Conservation (phyloP, 805 yeast species). For the Metschnikowia noctiluminum region DNA sequence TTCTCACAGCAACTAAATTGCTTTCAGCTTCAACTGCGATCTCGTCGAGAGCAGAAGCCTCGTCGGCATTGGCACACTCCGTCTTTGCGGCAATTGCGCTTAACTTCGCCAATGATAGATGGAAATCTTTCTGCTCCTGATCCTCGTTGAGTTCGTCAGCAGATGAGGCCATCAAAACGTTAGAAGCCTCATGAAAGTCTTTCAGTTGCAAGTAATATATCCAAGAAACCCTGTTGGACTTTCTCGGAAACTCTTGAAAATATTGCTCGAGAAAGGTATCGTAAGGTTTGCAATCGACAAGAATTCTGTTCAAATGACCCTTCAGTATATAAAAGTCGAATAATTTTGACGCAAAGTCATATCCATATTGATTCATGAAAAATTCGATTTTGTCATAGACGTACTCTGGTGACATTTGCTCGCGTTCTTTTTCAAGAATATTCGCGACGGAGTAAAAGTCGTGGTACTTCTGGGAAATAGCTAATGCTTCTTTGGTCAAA, state of each 20-base stretch:
- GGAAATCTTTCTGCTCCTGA: constrained; percentile 48
- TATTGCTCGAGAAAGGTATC: constrained; percentile 48
- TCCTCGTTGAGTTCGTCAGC: constrained; percentile 35
- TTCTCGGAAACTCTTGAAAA: constrained; percentile 39
- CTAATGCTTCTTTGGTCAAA: constrained; percentile 51
- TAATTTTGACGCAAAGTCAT: constrained; percentile 62
- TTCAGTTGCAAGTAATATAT: constrained; percentile 56
- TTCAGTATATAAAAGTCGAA: constrained; percentile 55
- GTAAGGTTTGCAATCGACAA: constrained; percentile 56
- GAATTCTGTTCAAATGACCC: constrained; percentile 50
- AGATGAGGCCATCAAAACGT: constrained; percentile 42
- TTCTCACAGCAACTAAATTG: constrained; percentile 45
- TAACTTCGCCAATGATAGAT: constrained; percentile 70
- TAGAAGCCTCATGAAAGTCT: constrained; percentile 49
- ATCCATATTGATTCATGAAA: constrained; percentile 62
- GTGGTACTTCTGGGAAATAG: constrained; percentile 59
- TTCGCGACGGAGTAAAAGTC: constrained; percentile 66
- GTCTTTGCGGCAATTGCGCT: constrained; percentile 46
- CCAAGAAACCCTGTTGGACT: constrained; percentile 65
- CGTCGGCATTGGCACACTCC: constrained; percentile 1
- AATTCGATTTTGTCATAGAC: constrained; percentile 34
- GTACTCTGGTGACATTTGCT: constrained; percentile 18
- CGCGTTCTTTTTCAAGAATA: constrained; percentile 36
- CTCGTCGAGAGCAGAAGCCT: constrained; percentile 7
- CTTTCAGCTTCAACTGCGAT: constrained; percentile 42